These are phyloP conservation scores for Torulaspora pretoriensis DNA, from an alignment of 1,139 yeast genomes.

Conservation along the genomic window DNA sequence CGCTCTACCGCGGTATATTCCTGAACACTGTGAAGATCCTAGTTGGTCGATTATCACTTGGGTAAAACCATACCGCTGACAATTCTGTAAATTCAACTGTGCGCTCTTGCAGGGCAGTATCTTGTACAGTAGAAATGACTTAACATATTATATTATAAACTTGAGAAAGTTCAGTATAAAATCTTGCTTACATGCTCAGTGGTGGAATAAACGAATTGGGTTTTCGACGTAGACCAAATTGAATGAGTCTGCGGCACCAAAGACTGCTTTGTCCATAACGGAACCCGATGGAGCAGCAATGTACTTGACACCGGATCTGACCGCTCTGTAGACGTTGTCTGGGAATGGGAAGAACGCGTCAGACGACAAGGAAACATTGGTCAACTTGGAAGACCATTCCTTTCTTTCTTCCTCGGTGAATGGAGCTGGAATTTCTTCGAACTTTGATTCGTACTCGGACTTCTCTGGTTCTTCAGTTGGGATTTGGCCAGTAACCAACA, in stretches of 20 bases:
- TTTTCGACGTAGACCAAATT: slow-evolving; percentile 88
- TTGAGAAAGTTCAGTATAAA: slow-evolving; percentile 1
- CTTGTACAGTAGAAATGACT: background rate
- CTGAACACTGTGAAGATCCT: slow-evolving; percentile 81
- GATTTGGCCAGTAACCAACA: slow-evolving; percentile 84
- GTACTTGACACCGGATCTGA: slow-evolving; percentile 89
- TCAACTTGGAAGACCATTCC: slow-evolving; percentile 79
- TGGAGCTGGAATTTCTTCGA: slow-evolving; percentile 77
- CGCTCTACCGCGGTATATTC: slow-evolving; percentile 68
- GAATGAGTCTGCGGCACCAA: slow-evolving; percentile 89
- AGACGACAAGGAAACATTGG: slow-evolving; percentile 84
- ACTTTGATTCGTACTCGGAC: slow-evolving; percentile 86
- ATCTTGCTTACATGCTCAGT: slow-evolving; percentile 41
- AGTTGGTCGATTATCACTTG: slow-evolving; percentile 75
- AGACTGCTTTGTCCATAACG: slow-evolving; percentile 95
- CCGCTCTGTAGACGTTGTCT: slow-evolving; percentile 97
- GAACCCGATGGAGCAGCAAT: slow-evolving; percentile 97
- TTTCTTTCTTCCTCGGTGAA: slow-evolving; percentile 76
- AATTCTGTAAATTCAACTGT: slow-evolving; percentile 31
- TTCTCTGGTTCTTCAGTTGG: slow-evolving; percentile 92
- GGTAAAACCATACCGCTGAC: slow-evolving; percentile 91
- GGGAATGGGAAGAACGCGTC: slow-evolving; percentile 99
- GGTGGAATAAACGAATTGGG: slow-evolving; percentile 97
- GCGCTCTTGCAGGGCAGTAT: background rate
- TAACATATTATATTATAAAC: slow-evolving; percentile 4